These are phyloP conservation scores for Phlyctochytrium arcticum DNA, from an alignment of 192 early-diverging fungal genomes.

Conservation along the genomic window DNA sequence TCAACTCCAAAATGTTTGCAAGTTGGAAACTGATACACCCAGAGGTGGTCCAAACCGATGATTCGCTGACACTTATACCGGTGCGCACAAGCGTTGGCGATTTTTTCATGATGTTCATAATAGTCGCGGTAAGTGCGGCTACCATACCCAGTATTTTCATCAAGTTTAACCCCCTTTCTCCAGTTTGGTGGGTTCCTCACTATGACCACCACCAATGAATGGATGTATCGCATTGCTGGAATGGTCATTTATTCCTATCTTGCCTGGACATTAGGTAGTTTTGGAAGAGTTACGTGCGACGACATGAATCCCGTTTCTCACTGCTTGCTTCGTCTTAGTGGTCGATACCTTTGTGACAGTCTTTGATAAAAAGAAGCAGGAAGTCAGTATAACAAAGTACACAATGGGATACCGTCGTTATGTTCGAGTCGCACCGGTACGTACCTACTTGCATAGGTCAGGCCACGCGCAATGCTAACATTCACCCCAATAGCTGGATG, in stretches of 20 bases:
- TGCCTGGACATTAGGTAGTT: slow-evolving; percentile 1
- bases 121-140: neutral
- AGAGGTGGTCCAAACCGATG: neutral
- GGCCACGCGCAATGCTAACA: too few species aligned
- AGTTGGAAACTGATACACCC: neutral
- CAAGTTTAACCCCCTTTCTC: neutral
- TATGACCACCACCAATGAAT: slow-evolving; percentile 2
- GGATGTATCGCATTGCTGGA: slow-evolving; percentile 1
- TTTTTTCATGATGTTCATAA: neutral
- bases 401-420: slow-evolving; percentile 20
- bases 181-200: slow-evolving; percentile 2
- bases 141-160: neutral
- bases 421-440: slow-evolving; percentile 17
- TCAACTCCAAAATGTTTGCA: neutral
- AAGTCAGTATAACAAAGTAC: slow-evolving; percentile 18
- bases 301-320: too few species aligned
- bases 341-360: slow-evolving; percentile 16
- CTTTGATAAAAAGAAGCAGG: slow-evolving; percentile 22
- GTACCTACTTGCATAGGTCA: too few species aligned
- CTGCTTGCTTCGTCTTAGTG: neutral
- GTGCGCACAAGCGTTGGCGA: neutral
- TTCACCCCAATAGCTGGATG: too few species aligned
- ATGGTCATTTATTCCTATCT: slow-evolving; percentile 3
- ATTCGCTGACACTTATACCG: neutral
- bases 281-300: neutral